Base-by-base conservation (phyloP, 805 yeast species). In the Cyberlindnera samutprakarnensis region DNA sequence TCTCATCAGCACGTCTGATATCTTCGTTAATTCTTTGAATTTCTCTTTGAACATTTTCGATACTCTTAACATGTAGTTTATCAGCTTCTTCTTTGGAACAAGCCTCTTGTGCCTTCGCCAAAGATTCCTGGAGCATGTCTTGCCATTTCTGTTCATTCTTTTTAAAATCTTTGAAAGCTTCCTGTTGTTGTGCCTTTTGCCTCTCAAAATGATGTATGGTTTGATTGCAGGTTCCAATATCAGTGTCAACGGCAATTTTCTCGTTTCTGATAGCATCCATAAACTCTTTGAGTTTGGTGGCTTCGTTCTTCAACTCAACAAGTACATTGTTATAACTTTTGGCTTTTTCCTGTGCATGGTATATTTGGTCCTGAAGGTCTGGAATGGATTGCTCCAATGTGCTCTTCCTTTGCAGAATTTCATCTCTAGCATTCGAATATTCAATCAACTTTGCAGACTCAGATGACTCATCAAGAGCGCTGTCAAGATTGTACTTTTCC, bases 1-100 rank as follows among this genome's bases (percentile, higher is more conserved):
- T 55, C 25, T 56, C 56, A 42, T 80, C 82, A 3, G 77, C 72
- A 32, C 61, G 64, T 30, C 63, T 57, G 13, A 81, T 66, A 14
- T 66, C 64, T 21, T 51, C 44, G 14, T 70, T 64, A 12, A 77
- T 61, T 14, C 53, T 59, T 16, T 56, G 59, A 31, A 74, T 64
- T 44, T 75, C 79, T 3, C 48, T 39, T 16, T 65, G 67, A 10
- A 80, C 68, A 2, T 66, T 61, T 6, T 72, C 72, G 12, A 61
- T 54, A 2, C 70, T 60, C 24, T 67, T 68, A 0, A 65, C 51
- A 0, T 58, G 63, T 5, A 53, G 36, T 2, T 65, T 41, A 4
- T 52, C 52, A 1, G 76, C 67, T 14, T 66, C 69, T 7, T 67
- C 74, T 25, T 69, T 48, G 0, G 65, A 38, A 43, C 85, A 77